Evolutionary conservation across 2,329 filamentous ascomycete genomes (phyloP).

Genomic region (Sporothrix protearum): DNA sequence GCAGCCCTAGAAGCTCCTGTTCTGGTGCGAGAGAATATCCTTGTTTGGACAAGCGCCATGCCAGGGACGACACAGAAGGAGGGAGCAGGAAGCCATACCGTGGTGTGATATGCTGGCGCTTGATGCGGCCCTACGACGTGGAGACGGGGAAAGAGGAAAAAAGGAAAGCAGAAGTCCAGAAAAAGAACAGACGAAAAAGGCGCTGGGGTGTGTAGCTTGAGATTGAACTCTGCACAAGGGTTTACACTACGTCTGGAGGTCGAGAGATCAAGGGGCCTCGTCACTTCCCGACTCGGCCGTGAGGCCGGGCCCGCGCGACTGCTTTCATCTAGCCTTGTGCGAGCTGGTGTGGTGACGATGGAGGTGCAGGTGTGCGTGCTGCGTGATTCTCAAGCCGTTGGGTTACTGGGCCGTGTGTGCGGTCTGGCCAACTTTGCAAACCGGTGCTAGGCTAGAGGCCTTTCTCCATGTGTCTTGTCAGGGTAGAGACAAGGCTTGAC

Average conservation of each 20-base stretch:
- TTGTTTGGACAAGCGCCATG: constrained; percentile 1
- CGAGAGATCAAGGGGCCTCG: neutral
- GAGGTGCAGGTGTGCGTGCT: neutral
- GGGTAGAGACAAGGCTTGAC: neutral
- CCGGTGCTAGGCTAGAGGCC: neutral
- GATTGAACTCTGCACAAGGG: neutral
- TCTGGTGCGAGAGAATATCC: constrained; percentile 8
- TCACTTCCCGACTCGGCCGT: neutral
- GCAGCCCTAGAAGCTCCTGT: neutral
- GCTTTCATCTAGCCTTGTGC: neutral
- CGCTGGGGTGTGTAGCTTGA: neutral
- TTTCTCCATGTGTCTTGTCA: neutral
- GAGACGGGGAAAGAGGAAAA: neutral
- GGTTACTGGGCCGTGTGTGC: neutral
- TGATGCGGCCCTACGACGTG: neutral
- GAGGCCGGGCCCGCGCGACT: constrained; percentile 3
- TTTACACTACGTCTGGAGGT: neutral
- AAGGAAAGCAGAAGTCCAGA: neutral
- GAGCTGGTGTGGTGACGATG: neutral
- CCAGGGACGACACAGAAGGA: neutral
- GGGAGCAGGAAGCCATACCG: neutral
- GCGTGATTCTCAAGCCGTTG: neutral
- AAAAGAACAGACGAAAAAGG: neutral
- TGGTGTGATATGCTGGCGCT: constrained; percentile 3
- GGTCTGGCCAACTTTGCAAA: neutral